These are phyloP conservation scores for Plasmodium knowlesi DNA, from an alignment of 169 alveolate species.

Conservation along the genomic window DNA sequence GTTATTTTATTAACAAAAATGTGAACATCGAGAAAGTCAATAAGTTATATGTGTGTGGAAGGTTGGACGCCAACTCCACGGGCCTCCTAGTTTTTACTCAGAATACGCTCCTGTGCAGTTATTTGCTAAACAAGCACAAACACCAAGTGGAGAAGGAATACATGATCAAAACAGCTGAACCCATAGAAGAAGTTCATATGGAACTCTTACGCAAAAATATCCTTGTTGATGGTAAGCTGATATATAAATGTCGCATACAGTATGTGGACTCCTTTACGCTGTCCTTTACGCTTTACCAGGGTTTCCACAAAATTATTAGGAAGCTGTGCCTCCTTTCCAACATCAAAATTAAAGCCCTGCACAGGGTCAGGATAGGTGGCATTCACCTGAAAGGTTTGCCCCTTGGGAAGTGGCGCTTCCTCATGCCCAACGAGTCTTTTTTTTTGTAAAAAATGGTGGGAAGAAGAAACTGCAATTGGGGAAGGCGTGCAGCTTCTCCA, in stretches of 20 bases:
- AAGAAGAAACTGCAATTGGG: not conserved
- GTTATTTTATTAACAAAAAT: constrained; percentile 73
- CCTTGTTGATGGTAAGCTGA: constrained; percentile 73
- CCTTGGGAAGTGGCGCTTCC: constrained; percentile 77
- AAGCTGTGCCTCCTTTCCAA: constrained; percentile 66
- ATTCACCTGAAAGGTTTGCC: constrained; percentile 72
- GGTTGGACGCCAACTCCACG: constrained; percentile 74
- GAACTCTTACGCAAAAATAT: constrained; percentile 25
- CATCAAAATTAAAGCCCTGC: constrained; percentile 72
- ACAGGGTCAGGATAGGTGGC: constrained; percentile 62
- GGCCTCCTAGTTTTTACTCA: constrained; percentile 75
- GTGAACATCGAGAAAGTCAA: constrained; percentile 55
- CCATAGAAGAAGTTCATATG: constrained; percentile 59
- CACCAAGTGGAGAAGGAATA: constrained; percentile 76
- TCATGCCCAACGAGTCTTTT: constrained; percentile 77
- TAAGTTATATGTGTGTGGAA: constrained; percentile 76
- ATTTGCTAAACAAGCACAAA: constrained; percentile 37
- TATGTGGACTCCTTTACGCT: constrained; percentile 53
- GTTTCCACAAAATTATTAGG: constrained; percentile 68
- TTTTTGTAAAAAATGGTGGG: not conserved
- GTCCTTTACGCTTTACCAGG: constrained; percentile 68
- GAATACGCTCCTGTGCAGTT: constrained; percentile 43
- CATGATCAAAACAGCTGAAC: constrained; percentile 33
- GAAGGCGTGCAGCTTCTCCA: not conserved
- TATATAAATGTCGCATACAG: constrained; percentile 68